These are phyloP conservation scores for Colletotrichum acutatum DNA, from an alignment of 2,329 filamentous ascomycete genomes.

Conservation along the genomic window DNA sequence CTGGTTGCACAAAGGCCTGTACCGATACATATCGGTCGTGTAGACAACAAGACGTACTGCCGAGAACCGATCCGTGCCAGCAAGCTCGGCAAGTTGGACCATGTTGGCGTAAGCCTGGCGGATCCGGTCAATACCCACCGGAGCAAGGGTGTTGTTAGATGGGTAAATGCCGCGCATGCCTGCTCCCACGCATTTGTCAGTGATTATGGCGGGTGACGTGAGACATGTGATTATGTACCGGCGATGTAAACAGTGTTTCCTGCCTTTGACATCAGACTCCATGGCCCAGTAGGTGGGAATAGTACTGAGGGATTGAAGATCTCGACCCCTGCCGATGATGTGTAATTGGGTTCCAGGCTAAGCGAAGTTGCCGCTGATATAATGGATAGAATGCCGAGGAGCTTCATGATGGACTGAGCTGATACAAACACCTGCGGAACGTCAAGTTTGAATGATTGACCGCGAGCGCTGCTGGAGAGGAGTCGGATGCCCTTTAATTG, in stretches of 20 bases:
- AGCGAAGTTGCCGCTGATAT: not conserved
- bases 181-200: constrained; percentile 5
- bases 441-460: accelerated
- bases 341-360: constrained; percentile 39
- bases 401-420: not conserved
- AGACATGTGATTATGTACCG: constrained; percentile 21
- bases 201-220: not conserved
- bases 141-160: constrained; percentile 43
- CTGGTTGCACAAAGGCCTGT: constrained; percentile 45
- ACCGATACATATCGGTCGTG: constrained; percentile 47
- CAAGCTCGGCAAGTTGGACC: constrained; percentile 43
- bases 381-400: not conserved
- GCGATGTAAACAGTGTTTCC: constrained; percentile 45
- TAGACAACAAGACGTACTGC: constrained; percentile 43
- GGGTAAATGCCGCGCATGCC: constrained; percentile 48
- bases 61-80: constrained; percentile 39
- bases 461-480: not conserved
- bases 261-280: constrained; percentile 44
- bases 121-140: constrained; percentile 42
- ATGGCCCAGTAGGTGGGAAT: constrained; percentile 42
- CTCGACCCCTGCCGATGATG: constrained; percentile 41
- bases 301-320: constrained; percentile 43
- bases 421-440: not conserved
- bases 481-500: not conserved
- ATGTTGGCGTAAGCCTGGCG: constrained; percentile 47